These are phyloP conservation scores for Fusarium nygamai DNA, from an alignment of 2,329 filamentous ascomycete species.

Conservation along the genomic window DNA sequence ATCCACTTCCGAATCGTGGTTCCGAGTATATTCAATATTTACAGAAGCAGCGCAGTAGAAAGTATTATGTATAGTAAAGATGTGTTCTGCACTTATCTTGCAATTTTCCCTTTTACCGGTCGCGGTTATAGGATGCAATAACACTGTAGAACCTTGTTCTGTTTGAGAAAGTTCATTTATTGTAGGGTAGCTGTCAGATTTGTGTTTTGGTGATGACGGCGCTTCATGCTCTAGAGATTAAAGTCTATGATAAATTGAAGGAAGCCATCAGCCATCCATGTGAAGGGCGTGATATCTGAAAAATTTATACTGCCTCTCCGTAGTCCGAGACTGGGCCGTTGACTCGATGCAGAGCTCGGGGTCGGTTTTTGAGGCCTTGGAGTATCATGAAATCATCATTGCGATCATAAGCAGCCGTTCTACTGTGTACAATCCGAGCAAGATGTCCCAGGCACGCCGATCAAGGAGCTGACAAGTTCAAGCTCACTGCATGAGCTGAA, in stretches of 20 bases:
- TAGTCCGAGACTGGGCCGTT: too few species aligned
- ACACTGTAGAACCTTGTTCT: fast-evolving
- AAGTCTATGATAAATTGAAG: fast-evolving
- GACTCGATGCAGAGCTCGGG: too few species aligned
- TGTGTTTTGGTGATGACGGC: fast-evolving
- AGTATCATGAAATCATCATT: too few species aligned
- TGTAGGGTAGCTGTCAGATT: neutral
- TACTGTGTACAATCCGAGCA: fast-evolving
- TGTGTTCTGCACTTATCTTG: fast-evolving
- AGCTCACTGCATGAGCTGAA: neutral
- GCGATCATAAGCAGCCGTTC: too few species aligned
- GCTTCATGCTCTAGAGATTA: neutral
- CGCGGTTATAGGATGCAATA: fast-evolving
- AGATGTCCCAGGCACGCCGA: fast-evolving
- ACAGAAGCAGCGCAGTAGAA: fast-evolving
- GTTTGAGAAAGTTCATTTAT: fast-evolving
- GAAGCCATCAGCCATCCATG: fast-evolving
- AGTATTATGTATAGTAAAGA: fast-evolving
- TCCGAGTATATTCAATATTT: neutral
- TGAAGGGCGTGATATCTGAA: fast-evolving
- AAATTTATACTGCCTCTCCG: neutral
- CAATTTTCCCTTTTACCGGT: fast-evolving
- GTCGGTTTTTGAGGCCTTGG: too few species aligned
- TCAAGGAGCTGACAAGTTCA: neutral
- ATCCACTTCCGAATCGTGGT: neutral